Percentiles rank a stretch among this genome's conserved stretches.
These are phyloP conservation scores for Tuber aestivum DNA, from an alignment of 495 filamentous ascomycete genomes.

Conservation along the genomic window DNA sequence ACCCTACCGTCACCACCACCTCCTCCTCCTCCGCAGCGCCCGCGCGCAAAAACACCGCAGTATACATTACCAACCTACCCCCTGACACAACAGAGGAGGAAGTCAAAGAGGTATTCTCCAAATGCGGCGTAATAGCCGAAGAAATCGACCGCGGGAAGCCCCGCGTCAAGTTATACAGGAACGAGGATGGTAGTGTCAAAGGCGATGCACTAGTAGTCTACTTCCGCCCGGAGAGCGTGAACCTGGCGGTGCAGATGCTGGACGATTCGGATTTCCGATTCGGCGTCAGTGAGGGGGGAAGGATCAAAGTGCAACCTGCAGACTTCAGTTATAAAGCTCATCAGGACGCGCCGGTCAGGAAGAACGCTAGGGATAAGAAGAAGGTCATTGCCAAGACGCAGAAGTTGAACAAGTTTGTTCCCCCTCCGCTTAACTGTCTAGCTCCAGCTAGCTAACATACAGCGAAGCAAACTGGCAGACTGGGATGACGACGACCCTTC, in stretches of 20 bases:
- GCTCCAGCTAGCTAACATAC: conserved; percentile 11
- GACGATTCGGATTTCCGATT: conserved; percentile 83
- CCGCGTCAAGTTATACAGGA: conserved; percentile 87
- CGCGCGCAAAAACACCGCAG: conserved; percentile 69
- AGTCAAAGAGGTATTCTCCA: conserved; percentile 73
- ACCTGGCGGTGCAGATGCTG: conserved; percentile 80
- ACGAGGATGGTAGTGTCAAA: conserved; percentile 78
- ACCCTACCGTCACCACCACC: not conserved
- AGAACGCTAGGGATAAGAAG: conserved; percentile 60
- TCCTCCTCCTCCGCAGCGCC: not conserved
- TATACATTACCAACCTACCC: conserved; percentile 85
- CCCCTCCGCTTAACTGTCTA: not conserved
- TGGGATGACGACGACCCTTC: conserved; percentile 84
- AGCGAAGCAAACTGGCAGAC: conserved; percentile 71
- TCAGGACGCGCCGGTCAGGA: conserved; percentile 54
- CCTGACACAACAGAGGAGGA: conserved; percentile 70
- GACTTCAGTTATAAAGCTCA: conserved; percentile 78
- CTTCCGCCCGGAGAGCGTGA: conserved; percentile 85
- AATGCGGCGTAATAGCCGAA: conserved; percentile 88
- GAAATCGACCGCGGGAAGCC: conserved; percentile 78
- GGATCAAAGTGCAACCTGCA: conserved; percentile 76
- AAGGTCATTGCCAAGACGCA: conserved; percentile 87
- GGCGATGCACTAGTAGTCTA: conserved; percentile 90
- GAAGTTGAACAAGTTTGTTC: conserved; percentile 61
- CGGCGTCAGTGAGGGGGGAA: conserved; percentile 52